Conservation (phyloP, 257 asterid species). For the Ophiorrhiza pumila region DNA sequence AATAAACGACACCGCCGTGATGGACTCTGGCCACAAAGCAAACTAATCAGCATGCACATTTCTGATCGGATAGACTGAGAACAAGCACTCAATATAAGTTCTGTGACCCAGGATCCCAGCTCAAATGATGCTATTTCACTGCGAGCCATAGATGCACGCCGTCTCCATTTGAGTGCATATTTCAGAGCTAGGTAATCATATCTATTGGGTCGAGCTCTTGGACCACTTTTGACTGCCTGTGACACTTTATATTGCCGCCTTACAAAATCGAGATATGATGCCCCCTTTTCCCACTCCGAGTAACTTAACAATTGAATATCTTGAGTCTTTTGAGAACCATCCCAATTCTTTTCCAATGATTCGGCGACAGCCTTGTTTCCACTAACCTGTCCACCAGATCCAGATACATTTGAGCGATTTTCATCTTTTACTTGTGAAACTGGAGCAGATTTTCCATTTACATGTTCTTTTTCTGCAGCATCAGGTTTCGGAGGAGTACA, state of each 20-base stretch:
- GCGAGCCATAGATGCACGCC: constrained; percentile 63
- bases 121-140: constrained; percentile 78
- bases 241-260: constrained; percentile 95
- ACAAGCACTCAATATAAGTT: constrained; percentile 95
- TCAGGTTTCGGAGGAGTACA: constrained; percentile 99
- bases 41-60: constrained; percentile 90
- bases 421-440: constrained; percentile 63
- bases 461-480: constrained; percentile 70
- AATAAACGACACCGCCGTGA: constrained; percentile 78
- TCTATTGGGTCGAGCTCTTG: constrained; percentile 77
- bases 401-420: constrained; percentile 45
- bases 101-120: constrained; percentile 99
- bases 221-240: constrained; percentile 66
- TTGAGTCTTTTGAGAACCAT: constrained; percentile 67
- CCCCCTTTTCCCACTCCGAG: constrained; percentile 97
- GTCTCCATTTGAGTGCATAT: constrained; percentile 94
- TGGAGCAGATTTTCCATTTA: constrained; percentile 53
- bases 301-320: constrained; percentile 87
- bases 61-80: constrained; percentile 97
- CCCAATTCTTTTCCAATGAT: constrained; percentile 69
- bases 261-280: constrained; percentile 97
- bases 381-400: constrained; percentile 46
- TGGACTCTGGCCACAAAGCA: constrained; percentile 94
- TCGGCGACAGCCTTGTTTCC: constrained; percentile 51
- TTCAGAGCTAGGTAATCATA: constrained; percentile 79